phyloP scores from a whole-genome alignment of 345 rosid species.

The Fremontodendron californicum region DNA sequence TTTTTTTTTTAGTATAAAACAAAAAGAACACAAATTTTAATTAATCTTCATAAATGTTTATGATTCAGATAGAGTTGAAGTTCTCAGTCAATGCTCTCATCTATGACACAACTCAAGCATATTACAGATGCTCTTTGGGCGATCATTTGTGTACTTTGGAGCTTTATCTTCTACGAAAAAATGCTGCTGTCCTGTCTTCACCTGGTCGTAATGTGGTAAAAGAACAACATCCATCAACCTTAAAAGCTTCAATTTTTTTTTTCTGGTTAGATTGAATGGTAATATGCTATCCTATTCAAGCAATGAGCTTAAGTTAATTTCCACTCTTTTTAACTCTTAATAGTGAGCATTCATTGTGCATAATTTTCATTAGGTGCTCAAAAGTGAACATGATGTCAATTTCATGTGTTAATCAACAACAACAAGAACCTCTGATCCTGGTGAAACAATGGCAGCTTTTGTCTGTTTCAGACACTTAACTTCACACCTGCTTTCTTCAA shows the following conservation, averaged over 20 bases:
- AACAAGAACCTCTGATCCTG: not conserved
- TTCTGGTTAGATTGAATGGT: not conserved
- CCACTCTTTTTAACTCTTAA: not conserved
- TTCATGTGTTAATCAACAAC: too few relatives aligned
- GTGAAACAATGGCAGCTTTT: not conserved
- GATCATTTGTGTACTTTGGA: conserved; percentile 30
- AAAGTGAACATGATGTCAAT: not conserved
- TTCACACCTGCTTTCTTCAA: not conserved
- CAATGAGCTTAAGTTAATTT: not conserved
- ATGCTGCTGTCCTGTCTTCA: conserved; percentile 44
- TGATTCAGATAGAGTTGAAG: conserved; percentile 44
- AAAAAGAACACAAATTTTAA: not conserved
- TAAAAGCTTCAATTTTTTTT: too few relatives aligned
- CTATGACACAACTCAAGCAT: conserved; percentile 42
- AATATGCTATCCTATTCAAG: not conserved
- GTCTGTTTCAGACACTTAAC: not conserved
- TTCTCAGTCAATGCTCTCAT: conserved; percentile 34
- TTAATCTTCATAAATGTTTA: not conserved
- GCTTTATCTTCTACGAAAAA: conserved; percentile 26
- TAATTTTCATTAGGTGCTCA: too few relatives aligned
- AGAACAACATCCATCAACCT: not conserved
- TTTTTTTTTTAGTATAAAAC: not conserved
- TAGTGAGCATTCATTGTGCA: not conserved
- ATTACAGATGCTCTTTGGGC: conserved; percentile 38
- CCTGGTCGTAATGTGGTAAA: conserved; percentile 41